Percentiles rank a stretch among this genome's conserved stretches.
Evolutionary conservation across 176 grass and related monocot genomes (phyloP).

Genomic region (Aechmea fasciata): DNA sequence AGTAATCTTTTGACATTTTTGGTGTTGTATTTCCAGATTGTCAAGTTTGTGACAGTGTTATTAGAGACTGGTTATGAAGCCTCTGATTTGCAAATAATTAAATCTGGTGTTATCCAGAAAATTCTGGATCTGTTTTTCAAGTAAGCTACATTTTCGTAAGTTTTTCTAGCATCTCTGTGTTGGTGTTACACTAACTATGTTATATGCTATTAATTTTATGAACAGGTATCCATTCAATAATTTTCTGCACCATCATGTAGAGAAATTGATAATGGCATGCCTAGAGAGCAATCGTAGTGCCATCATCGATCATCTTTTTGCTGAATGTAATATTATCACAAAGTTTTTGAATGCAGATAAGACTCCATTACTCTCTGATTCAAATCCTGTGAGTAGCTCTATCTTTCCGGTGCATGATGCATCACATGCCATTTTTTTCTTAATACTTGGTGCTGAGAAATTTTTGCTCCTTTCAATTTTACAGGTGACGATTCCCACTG

Average conservation of each 20-base stretch:
- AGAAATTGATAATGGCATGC: constrained; percentile 14
- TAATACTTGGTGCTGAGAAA: neutral
- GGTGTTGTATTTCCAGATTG: constrained; percentile 10
- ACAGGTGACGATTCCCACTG: constrained; percentile 9
- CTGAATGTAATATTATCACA: constrained; percentile 15
- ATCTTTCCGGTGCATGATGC: neutral
- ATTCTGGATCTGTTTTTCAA: constrained; percentile 25
- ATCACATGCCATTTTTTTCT: neutral
- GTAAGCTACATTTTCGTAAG: constrained; percentile 6
- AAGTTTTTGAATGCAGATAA: constrained; percentile 22
- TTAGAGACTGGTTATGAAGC: constrained; percentile 17
- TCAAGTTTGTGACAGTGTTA: constrained; percentile 18
- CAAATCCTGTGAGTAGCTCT: constrained; percentile 7
- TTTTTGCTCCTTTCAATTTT: neutral
- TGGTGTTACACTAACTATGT: neutral
- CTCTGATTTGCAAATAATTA: constrained; percentile 12
- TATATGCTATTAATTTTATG: neutral
- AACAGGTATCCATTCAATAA: constrained; percentile 28
- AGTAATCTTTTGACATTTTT: neutral
- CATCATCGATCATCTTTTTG: constrained; percentile 20
- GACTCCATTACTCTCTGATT: constrained; percentile 19
- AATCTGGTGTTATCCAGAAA: constrained; percentile 11
- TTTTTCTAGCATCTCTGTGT: neutral
- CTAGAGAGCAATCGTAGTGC: constrained; percentile 11
- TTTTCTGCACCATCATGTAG: constrained; percentile 22